phyloP scores from a whole-genome alignment of 805 yeast genomes.

The Metschnikowia baotianmanensis region DNA sequence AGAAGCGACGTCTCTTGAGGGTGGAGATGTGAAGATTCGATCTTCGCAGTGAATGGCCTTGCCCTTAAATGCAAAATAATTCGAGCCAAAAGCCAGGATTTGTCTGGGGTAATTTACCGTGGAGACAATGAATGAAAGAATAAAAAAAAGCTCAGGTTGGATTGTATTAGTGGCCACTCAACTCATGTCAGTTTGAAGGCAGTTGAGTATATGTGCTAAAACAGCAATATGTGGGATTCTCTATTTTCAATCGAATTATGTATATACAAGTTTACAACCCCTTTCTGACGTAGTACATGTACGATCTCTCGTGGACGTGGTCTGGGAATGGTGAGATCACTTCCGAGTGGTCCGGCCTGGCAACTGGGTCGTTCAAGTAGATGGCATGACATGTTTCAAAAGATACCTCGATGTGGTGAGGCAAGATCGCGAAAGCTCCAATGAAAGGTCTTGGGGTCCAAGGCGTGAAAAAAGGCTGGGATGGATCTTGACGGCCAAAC shows the following conservation, averaged over 20 bases:
- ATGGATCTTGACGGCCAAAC: conserved; percentile 76
- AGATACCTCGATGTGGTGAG: conserved; percentile 87
- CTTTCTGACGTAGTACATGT: conserved; percentile 85
- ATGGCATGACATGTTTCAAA: conserved; percentile 93
- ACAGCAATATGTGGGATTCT: not conserved
- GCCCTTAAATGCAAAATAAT: too few relatives aligned
- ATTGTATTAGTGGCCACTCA: too few relatives aligned
- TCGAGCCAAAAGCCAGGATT: too few relatives aligned
- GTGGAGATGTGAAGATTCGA: not conserved
- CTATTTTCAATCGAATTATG: not conserved
- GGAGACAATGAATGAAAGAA: not conserved
- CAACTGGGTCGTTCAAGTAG: conserved; percentile 95
- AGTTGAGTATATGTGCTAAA: too few relatives aligned
- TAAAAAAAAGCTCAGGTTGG: not conserved
- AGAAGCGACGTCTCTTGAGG: not conserved
- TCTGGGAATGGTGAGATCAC: conserved; percentile 86
- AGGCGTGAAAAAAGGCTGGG: conserved; percentile 89
- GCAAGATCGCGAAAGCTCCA: conserved; percentile 88
- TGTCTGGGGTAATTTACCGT: too few relatives aligned
- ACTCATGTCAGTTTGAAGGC: too few relatives aligned
- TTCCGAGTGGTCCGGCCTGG: conserved; percentile 95
- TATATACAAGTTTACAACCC: conserved; percentile 43
- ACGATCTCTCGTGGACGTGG: conserved; percentile 87
- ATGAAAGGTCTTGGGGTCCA: conserved; percentile 94
- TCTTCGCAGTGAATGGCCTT: not conserved